Evolutionary conservation across 2,329 filamentous ascomycete genomes (phyloP).

Genomic region (Stachybotrys chartarum): DNA sequence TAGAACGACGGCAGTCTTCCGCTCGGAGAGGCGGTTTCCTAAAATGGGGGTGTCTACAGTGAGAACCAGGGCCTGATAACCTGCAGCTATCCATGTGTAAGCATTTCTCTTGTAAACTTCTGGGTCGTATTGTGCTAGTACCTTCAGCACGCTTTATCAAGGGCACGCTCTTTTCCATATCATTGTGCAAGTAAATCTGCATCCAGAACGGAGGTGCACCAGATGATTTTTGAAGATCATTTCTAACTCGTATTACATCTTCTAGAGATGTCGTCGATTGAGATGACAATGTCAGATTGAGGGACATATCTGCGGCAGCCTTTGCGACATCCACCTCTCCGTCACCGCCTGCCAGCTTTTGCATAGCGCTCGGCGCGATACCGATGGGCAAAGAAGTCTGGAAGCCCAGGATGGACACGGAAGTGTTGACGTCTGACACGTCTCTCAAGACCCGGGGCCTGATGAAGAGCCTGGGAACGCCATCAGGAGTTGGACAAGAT

Average conservation of each 20-base stretch:
- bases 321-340: slow-evolving; percentile 20
- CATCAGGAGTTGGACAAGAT: background rate
- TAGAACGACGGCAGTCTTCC: slow-evolving; percentile 14
- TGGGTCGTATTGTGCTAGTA: background rate
- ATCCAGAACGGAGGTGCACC: slow-evolving; percentile 12
- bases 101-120: background rate
- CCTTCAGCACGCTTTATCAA: slow-evolving; percentile 16
- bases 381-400: slow-evolving; percentile 16
- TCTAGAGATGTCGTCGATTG: slow-evolving; percentile 18
- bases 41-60: slow-evolving; percentile 21
- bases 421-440: slow-evolving; percentile 11
- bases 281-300: slow-evolving; percentile 18
- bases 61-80: slow-evolving; percentile 19
- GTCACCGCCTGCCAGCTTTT: slow-evolving; percentile 16
- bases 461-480: slow-evolving; percentile 1
- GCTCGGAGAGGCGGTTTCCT: slow-evolving; percentile 20
- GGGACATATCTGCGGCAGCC: slow-evolving; percentile 12
- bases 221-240: background rate
- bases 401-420: slow-evolving; percentile 4
- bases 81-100: slow-evolving; percentile 7
- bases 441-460: slow-evolving; percentile 9
- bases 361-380: slow-evolving; percentile 20
- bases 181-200: slow-evolving; percentile 7
- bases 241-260: slow-evolving; percentile 12
- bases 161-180: slow-evolving; percentile 10